Conservation (phyloP, 805 yeast genomes). For the Soucietia sequanensis region DNA sequence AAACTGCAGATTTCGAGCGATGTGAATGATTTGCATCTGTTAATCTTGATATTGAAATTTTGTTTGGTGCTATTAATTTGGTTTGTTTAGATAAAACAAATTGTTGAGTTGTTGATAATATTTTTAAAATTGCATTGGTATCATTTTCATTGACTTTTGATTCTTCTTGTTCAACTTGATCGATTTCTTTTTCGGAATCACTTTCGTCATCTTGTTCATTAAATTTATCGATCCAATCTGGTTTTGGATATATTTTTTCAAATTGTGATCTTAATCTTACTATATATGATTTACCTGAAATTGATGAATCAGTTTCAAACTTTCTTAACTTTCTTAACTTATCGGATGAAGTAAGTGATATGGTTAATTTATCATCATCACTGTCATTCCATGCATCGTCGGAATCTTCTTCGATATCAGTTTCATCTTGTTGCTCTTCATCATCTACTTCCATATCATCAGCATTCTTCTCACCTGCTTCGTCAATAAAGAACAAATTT, state of each 20-base stretch:
- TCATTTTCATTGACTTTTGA: slow-evolving; percentile 17
- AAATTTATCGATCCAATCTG: slow-evolving; percentile 65
- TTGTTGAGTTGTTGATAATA: slow-evolving; percentile 31
- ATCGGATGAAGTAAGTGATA: slow-evolving; percentile 60
- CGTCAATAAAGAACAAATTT: slow-evolving; percentile 44
- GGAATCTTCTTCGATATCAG: slow-evolving; percentile 29
- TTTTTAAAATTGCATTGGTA: slow-evolving; percentile 30
- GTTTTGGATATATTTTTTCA: slow-evolving; percentile 74
- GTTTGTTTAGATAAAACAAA: slow-evolving; percentile 44
- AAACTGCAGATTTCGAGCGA: slow-evolving; percentile 77
- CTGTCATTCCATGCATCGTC: slow-evolving; percentile 75
- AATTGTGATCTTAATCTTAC: slow-evolving; percentile 69
- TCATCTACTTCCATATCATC: slow-evolving; percentile 17
- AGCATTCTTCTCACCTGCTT: slow-evolving; percentile 35
- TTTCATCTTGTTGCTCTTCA: slow-evolving; percentile 26
- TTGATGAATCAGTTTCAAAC: slow-evolving; percentile 48
- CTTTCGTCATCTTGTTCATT: slow-evolving; percentile 35
- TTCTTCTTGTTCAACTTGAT: slow-evolving; percentile 22
- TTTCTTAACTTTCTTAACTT: slow-evolving; percentile 71
- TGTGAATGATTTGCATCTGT: slow-evolving; percentile 81
- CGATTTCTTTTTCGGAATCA: slow-evolving; percentile 10
- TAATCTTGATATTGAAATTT: slow-evolving; percentile 73
- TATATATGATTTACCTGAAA: slow-evolving; percentile 62
- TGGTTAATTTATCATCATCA: slow-evolving; percentile 74
- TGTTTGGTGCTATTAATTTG: slow-evolving; percentile 65